phyloP scores from a whole-genome alignment of 441 rosid genomes.

The Erodium moschatum region DNA sequence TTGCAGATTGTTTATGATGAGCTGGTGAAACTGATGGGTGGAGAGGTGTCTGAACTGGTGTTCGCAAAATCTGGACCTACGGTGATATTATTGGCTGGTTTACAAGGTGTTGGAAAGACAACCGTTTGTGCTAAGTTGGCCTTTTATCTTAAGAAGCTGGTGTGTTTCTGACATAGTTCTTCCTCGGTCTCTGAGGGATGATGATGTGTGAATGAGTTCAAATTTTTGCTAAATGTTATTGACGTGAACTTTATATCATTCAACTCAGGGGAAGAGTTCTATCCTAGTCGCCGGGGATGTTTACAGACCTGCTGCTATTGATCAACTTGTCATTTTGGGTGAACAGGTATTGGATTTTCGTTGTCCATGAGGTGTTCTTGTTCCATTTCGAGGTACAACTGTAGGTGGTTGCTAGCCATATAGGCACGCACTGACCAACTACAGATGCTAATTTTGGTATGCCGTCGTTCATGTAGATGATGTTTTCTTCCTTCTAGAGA shows the following conservation, averaged over 20 bases:
- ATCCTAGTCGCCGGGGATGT: conserved; percentile 98
- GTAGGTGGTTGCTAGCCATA: not conserved
- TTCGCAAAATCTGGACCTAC: conserved; percentile 82
- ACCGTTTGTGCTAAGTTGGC: conserved; percentile 92
- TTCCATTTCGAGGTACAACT: not conserved
- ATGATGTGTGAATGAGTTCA: conserved; percentile 1
- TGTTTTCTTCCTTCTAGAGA: not conserved
- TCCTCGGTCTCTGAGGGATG: not conserved
- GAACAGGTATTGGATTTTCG: conserved; percentile 54
- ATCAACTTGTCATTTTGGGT: conserved; percentile 92
- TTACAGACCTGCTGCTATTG: conserved; percentile 96
- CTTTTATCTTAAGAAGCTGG: conserved; percentile 90
- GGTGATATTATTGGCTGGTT: conserved; percentile 82
- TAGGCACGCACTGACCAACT: not conserved
- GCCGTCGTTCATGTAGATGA: not conserved
- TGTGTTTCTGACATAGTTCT: conserved; percentile 19
- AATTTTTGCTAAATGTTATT: conserved; percentile 10
- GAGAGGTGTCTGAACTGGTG: conserved; percentile 81
- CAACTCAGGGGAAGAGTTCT: conserved; percentile 69
- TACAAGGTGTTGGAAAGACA: conserved; percentile 97
- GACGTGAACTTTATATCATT: conserved; percentile 6
- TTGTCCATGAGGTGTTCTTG: conserved; percentile 14
- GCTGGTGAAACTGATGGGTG: conserved; percentile 95
- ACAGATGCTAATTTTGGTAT: conserved; percentile 5
- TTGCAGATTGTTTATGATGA: conserved; percentile 78